These are phyloP conservation scores for Kodamaea hsintzibuensis DNA, from an alignment of 805 yeast species.

Conservation along the genomic window DNA sequence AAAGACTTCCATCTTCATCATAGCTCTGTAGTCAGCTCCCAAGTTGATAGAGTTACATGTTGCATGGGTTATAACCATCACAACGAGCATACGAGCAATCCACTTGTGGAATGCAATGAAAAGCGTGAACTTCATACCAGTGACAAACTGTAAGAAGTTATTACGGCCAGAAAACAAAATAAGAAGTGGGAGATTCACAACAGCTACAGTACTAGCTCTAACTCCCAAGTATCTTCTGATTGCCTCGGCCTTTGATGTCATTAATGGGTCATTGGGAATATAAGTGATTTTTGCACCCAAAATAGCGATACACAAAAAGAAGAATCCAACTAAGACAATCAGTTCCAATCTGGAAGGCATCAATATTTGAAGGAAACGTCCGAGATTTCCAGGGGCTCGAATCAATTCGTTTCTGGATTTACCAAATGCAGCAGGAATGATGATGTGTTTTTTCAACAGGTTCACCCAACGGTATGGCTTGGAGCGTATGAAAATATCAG, in stretches of 20 bases:
- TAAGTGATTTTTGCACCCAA: conserved; percentile 12
- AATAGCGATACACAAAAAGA: conserved; percentile 18
- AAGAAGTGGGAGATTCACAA: conserved; percentile 51
- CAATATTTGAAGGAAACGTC: conserved; percentile 24
- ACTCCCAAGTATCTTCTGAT: conserved; percentile 38
- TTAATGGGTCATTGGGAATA: conserved; percentile 17
- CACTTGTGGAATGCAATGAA: conserved; percentile 48
- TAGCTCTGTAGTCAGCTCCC: not conserved
- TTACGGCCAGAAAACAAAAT: conserved; percentile 64
- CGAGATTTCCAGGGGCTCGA: conserved; percentile 18
- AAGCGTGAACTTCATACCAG: conserved; percentile 57
- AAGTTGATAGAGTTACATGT: conserved; percentile 25
- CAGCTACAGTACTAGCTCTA: conserved; percentile 44
- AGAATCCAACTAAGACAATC: conserved; percentile 24
- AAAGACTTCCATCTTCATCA: conserved; percentile 1
- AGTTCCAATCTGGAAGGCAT: conserved; percentile 41
- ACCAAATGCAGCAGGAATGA: conserved; percentile 40
- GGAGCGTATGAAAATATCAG: conserved; percentile 18
- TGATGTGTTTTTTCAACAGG: conserved; percentile 32
- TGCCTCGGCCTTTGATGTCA: conserved; percentile 9
- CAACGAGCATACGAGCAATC: conserved; percentile 33
- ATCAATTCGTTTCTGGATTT: conserved; percentile 17
- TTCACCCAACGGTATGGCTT: conserved; percentile 19
- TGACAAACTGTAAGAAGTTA: conserved; percentile 54
- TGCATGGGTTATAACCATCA: conserved; percentile 33